Percentiles rank a stretch among this genome's conserved stretches.
Conservation (phyloP, 2,329 filamentous ascomycete species). For the Beauveria brongniartii region DNA sequence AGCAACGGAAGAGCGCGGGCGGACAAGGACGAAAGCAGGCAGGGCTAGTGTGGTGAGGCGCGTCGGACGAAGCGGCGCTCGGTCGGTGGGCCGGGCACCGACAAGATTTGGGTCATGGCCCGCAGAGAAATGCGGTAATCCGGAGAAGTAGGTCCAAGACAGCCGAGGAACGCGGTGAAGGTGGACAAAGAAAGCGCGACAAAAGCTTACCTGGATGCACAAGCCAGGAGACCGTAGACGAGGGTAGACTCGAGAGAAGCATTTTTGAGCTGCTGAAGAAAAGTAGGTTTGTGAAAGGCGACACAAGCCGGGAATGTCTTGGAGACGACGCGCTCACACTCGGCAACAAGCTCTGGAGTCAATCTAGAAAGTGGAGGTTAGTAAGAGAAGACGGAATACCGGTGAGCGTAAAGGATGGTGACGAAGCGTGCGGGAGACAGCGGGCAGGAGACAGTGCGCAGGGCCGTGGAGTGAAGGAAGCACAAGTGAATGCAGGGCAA, state of each 20-base stretch:
- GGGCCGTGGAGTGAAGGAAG: not conserved
- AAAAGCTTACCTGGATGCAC: slow-evolving; percentile 46
- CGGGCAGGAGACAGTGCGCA: not conserved
- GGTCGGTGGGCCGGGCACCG: slow-evolving; percentile 12
- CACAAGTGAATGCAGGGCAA: slow-evolving; percentile 6
- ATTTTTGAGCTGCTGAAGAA: slow-evolving; percentile 52
- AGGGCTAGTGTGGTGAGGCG: not conserved
- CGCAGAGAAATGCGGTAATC: slow-evolving; percentile 2
- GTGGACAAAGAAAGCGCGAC: slow-evolving; percentile 13
- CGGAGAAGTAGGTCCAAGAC: not conserved
- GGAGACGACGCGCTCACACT: slow-evolving; percentile 53
- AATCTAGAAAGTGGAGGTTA: slow-evolving; percentile 26
- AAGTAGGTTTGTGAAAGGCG: slow-evolving; percentile 55
- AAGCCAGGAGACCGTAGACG: slow-evolving; percentile 49
- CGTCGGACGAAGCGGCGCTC: not conserved
- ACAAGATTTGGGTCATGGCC: slow-evolving; percentile 10
- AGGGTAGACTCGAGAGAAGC: slow-evolving; percentile 47
- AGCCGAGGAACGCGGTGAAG: slow-evolving; percentile 15
- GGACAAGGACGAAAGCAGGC: not conserved
- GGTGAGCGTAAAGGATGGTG: not conserved
- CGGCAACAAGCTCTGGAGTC: slow-evolving; percentile 48
- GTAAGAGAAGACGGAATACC: slow-evolving; percentile 17
- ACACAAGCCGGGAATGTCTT: slow-evolving; percentile 55
- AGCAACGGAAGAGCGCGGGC: not conserved
- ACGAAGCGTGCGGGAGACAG: not conserved